A percentile compares a stretch with the other conserved stretches of the same genome.
These are phyloP conservation scores for Acidomyces sp. DNA, from an alignment of 495 filamentous ascomycete species.

Conservation along the genomic window DNA sequence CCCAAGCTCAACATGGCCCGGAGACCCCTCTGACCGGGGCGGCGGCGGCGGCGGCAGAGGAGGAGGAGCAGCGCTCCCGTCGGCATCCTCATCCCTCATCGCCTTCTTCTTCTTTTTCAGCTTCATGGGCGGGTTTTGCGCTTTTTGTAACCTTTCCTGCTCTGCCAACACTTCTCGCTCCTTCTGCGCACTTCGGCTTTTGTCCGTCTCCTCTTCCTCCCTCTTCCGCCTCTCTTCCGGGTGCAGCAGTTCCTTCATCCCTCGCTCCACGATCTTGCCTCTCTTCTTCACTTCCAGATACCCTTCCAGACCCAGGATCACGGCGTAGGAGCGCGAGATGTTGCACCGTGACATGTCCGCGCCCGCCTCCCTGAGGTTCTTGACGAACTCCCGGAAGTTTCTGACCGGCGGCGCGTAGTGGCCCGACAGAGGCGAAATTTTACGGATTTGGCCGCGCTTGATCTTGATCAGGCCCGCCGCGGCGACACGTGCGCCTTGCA, in stretches of 20 bases:
- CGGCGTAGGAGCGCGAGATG: slow-evolving; percentile 67
- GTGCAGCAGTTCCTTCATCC: slow-evolving; percentile 29
- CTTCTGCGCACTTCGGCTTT: slow-evolving; percentile 38
- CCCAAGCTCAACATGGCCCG: no score
- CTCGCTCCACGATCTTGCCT: slow-evolving; percentile 31
- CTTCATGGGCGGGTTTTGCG: slow-evolving; percentile 24
- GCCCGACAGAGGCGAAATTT: slow-evolving; percentile 48
- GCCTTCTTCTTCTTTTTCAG: slow-evolving; percentile 25
- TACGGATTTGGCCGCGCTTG: slow-evolving; percentile 57
- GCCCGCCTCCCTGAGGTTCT: slow-evolving; percentile 53
- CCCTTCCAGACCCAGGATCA: slow-evolving; percentile 68
- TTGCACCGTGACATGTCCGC: slow-evolving; percentile 68
- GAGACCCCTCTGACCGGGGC: no score
- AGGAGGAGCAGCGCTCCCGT: background rate
- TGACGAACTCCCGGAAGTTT: slow-evolving; percentile 72
- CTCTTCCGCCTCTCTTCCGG: slow-evolving; percentile 32
- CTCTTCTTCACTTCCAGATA: slow-evolving; percentile 53
- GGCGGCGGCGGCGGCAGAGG: no score
- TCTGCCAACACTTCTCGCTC: slow-evolving; percentile 33
- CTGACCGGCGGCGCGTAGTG: slow-evolving; percentile 73
- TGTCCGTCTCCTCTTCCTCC: slow-evolving; percentile 35
- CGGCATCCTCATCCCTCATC: slow-evolving; percentile 19
- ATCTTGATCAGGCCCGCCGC: slow-evolving; percentile 75
- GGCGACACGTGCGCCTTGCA: slow-evolving; percentile 66
- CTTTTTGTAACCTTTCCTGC: slow-evolving; percentile 24